phyloP scores from a whole-genome alignment of 495 filamentous ascomycete genomes.

The Jackrogersella minutella region DNA sequence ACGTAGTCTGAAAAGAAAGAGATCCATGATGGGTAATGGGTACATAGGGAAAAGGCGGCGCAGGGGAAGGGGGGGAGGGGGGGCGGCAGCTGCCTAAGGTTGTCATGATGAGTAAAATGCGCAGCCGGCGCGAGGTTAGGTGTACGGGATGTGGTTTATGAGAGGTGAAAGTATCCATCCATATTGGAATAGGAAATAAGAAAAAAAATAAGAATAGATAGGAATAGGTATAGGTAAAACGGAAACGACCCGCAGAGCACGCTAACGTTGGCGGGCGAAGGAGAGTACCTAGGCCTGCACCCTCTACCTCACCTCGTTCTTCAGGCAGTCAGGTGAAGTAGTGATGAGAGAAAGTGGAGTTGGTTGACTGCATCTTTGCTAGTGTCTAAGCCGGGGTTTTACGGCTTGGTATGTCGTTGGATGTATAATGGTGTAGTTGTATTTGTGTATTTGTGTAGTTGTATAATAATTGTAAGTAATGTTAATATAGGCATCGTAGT shows the following conservation, averaged over 20 bases:
- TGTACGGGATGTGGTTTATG: conserved; percentile 31
- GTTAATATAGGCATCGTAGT: not conserved
- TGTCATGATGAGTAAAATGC: conserved; percentile 44
- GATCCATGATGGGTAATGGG: conserved; percentile 33
- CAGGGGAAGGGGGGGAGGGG: conserved; percentile 39
- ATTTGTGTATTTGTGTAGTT: too few species aligned
- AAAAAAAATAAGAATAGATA: conserved; percentile 13
- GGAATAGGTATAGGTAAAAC: conserved; percentile 26
- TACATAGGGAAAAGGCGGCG: conserved; percentile 40
- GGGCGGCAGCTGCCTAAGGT: too few species aligned
- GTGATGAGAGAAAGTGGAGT: conserved; percentile 33
- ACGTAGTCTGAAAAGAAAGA: conserved; percentile 29
- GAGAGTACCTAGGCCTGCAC: conserved; percentile 29
- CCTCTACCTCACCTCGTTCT: conserved; percentile 38
- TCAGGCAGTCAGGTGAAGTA: conserved; percentile 42
- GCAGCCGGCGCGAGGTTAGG: conserved; percentile 30
- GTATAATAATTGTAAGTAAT: not conserved
- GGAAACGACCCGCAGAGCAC: conserved; percentile 28
- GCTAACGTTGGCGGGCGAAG: conserved; percentile 38
- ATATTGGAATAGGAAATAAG: conserved; percentile 23
- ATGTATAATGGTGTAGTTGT: too few species aligned
- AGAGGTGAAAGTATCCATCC: conserved; percentile 36
- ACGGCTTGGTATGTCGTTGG: conserved; percentile 19
- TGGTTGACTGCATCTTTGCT: conserved; percentile 30
- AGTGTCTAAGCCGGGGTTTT: conserved; percentile 32